Percentiles rank a stretch among this genome's conserved stretches.
Conservation (phyloP, 139 green algal genomes). For the Tetraselmis striata region DNA sequence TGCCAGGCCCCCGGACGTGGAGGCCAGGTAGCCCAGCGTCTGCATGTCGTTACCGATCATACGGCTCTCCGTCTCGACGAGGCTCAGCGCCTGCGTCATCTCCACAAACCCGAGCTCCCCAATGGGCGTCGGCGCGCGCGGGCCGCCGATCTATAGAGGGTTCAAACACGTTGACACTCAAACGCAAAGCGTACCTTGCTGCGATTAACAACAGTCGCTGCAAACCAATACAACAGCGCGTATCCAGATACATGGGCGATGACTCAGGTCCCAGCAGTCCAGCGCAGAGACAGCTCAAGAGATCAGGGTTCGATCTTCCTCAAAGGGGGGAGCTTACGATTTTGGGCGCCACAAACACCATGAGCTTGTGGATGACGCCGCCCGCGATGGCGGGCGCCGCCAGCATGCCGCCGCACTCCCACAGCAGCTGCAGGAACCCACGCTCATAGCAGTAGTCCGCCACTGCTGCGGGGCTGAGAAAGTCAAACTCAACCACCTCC, state of each 20-base stretch:
- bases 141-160: conserved; percentile 46
- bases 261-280: too few relatives aligned
- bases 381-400: conserved; percentile 83
- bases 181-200: neutral
- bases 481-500: conserved; percentile 98
- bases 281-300: too few relatives aligned
- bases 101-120: conserved; percentile 94
- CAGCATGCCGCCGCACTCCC: conserved; percentile 95
- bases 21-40: conserved; percentile 79
- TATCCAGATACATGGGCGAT: too few relatives aligned
- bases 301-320: too few relatives aligned
- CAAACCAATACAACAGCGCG: too few relatives aligned
- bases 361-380: conserved; percentile 86
- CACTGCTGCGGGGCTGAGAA: conserved; percentile 77
- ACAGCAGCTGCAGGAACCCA: conserved; percentile 86
- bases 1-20: conserved; percentile 45
- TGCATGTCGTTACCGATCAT: conserved; percentile 78
- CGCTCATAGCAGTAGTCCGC: conserved; percentile 84
- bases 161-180: neutral
- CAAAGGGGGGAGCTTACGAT: conserved; percentile 60
- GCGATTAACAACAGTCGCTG: neutral
- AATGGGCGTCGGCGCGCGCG: conserved; percentile 80
- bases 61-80: conserved; percentile 51
- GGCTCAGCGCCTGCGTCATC: conserved; percentile 86
- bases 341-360: conserved; percentile 94